phyloP scores from a whole-genome alignment of 768 basidiomycete genomes.

The Scleroderma bovista region DNA sequence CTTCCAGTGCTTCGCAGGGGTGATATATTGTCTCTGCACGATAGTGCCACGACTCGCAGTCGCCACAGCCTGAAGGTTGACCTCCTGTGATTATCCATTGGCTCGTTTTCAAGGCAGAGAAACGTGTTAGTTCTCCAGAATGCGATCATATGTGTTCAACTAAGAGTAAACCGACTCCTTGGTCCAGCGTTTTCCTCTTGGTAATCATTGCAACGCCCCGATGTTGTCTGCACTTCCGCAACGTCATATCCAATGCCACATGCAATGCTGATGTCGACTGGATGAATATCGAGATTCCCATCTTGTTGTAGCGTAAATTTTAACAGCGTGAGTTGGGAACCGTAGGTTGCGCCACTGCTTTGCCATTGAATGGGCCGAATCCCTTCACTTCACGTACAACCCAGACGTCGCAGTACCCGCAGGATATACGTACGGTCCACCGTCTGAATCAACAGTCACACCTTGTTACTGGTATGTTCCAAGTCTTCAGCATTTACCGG shows the following conservation, averaged over 20 bases:
- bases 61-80: too few relatives aligned
- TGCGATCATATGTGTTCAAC: too few relatives aligned
- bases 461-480: slow-evolving; percentile 25
- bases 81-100: too few relatives aligned
- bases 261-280: slow-evolving; percentile 17
- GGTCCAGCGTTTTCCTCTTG: too few relatives aligned
- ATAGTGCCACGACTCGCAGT: too few relatives aligned
- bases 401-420: slow-evolving; percentile 16
- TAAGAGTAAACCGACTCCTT: too few relatives aligned
- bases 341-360: slow-evolving; percentile 9
- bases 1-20: too few relatives aligned
- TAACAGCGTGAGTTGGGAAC: slow-evolving; percentile 24
- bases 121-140: too few relatives aligned
- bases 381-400: slow-evolving; percentile 7
- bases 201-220: neutral
- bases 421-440: slow-evolving; percentile 16
- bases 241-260: slow-evolving; percentile 7
- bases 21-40: too few relatives aligned
- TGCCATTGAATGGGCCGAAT: neutral
- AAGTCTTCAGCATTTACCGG: neutral
- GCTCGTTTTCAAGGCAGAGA: too few relatives aligned
- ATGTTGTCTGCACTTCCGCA: slow-evolving; percentile 2
- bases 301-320: slow-evolving; percentile 25
- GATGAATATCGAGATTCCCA: slow-evolving; percentile 24
- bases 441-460: slow-evolving; percentile 18